These are phyloP conservation scores for Komagataella phaffii DNA, from an alignment of 805 yeast species.

Conservation along the genomic window DNA sequence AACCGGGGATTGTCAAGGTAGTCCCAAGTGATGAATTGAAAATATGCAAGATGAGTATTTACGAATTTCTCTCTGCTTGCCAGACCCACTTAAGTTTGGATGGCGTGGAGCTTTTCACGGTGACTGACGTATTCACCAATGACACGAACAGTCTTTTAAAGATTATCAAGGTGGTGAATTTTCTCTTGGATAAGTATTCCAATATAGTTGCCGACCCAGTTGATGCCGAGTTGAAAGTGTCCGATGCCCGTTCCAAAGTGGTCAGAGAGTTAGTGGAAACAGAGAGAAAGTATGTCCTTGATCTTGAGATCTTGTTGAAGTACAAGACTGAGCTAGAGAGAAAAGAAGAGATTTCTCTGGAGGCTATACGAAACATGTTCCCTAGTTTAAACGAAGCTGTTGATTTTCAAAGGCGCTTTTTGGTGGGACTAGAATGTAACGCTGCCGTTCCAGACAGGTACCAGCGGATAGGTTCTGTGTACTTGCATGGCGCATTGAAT, in stretches of 20 bases:
- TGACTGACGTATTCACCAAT: slow-evolving; percentile 79
- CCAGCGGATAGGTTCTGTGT: slow-evolving; percentile 83
- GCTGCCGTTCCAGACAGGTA: slow-evolving; percentile 56
- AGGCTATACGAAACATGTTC: slow-evolving; percentile 67
- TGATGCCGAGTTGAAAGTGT: slow-evolving; percentile 8
- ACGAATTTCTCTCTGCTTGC: slow-evolving; percentile 81
- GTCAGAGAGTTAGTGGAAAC: slow-evolving; percentile 77
- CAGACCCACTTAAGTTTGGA: slow-evolving; percentile 59
- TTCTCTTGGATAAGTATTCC: slow-evolving; percentile 44
- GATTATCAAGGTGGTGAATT: slow-evolving; percentile 59
- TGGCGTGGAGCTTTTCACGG: slow-evolving; percentile 78
- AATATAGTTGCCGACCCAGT: slow-evolving; percentile 7
- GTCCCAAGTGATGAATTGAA: slow-evolving; percentile 71
- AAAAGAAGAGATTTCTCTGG: slow-evolving; percentile 60
- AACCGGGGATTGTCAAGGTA: slow-evolving; percentile 38
- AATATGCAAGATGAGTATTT: slow-evolving; percentile 78
- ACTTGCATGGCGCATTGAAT: slow-evolving; percentile 64
- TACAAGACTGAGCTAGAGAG: slow-evolving; percentile 59
- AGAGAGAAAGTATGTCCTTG: slow-evolving; percentile 88
- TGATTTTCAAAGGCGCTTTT: slow-evolving; percentile 83
- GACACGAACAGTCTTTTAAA: slow-evolving; percentile 65
- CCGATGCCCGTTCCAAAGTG: slow-evolving; percentile 61
- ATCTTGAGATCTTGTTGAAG: slow-evolving; percentile 57
- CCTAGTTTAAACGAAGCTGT: slow-evolving; percentile 76
- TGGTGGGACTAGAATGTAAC: slow-evolving; percentile 84